phyloP scores from a whole-genome alignment of 23 red algal genomes.

The Chondrus crispus region DNA sequence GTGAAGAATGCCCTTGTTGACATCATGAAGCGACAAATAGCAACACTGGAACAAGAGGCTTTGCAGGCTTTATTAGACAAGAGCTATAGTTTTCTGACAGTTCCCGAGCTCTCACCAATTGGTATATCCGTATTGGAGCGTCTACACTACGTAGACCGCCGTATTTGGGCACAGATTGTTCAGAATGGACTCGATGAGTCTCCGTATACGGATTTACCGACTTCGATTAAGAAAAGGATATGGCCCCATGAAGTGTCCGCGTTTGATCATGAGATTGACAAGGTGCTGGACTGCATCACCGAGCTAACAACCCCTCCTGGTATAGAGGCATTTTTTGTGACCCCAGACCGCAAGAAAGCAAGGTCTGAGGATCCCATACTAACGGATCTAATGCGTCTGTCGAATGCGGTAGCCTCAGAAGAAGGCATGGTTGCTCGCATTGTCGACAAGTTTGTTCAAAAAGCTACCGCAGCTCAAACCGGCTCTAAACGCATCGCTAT shows the following conservation, averaged over 20 bases:
- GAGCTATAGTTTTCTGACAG: constrained; percentile 52
- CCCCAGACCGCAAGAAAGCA: background rate
- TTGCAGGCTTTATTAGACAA: constrained; percentile 38
- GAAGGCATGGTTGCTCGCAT: constrained; percentile 25
- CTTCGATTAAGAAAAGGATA: constrained; percentile 55
- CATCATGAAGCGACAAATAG: constrained; percentile 35
- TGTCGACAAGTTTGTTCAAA: constrained; percentile 25
- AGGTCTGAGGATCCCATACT: constrained; percentile 18
- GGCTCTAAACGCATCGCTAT: background rate
- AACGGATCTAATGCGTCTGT: constrained; percentile 26
- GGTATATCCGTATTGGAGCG: constrained; percentile 32
- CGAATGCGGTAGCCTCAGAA: background rate
- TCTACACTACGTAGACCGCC: constrained; percentile 26
- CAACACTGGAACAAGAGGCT: constrained; percentile 14
- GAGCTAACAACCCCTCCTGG: background rate
- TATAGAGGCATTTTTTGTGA: constrained; percentile 10
- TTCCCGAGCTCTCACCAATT: constrained; percentile 45
- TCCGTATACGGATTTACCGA: constrained; percentile 47
- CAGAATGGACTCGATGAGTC: constrained; percentile 57
- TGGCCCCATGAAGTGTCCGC: constrained; percentile 40
- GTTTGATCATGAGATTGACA: constrained; percentile 50
- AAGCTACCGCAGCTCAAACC: constrained; percentile 9
- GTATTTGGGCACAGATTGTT: constrained; percentile 57
- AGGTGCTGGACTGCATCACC: constrained; percentile 16
- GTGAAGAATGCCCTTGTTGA: constrained; percentile 21